These are phyloP conservation scores for Xylariales sp. DNA, from an alignment of 2,329 filamentous ascomycete species.

Conservation along the genomic window DNA sequence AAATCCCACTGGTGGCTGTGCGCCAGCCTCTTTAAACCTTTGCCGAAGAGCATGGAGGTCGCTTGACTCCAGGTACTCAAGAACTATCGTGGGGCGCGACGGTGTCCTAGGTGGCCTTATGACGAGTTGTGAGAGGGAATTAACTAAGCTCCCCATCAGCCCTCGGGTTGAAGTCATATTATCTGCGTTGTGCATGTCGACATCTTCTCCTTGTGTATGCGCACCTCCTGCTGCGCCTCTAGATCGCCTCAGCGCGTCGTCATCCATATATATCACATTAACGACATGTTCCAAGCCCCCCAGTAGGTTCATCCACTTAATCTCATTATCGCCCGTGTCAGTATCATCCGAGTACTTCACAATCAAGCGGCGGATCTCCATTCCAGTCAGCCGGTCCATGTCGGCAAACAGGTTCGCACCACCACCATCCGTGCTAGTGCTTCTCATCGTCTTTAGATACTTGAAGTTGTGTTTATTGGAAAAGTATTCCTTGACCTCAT, in stretches of 20 bases:
- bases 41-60: constrained; percentile 2
- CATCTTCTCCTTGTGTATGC: no score
- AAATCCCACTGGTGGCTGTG: neutral
- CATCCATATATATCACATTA: neutral
- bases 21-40: neutral
- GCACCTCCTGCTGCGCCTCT: no score
- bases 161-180: no score
- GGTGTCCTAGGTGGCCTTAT: neutral
- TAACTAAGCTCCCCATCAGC: no score
- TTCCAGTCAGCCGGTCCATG: neutral
- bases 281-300: neutral
- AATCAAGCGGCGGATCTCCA: neutral
- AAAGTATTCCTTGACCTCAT: neutral
- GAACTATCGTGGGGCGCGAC: neutral
- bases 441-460: neutral
- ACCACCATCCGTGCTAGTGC: neutral
- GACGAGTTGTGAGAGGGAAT: neutral
- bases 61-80: constrained; percentile 4
- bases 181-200: no score
- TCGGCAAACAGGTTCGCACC: neutral
- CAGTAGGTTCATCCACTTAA: neutral
- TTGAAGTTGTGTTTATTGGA: neutral
- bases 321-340: neutral
- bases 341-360: neutral
- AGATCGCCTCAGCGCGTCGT: neutral